Percentiles rank a stretch among this genome's conserved stretches.
phyloP scores from a whole-genome alignment of 768 basidiomycete species.

The Tulasnella sp. region DNA sequence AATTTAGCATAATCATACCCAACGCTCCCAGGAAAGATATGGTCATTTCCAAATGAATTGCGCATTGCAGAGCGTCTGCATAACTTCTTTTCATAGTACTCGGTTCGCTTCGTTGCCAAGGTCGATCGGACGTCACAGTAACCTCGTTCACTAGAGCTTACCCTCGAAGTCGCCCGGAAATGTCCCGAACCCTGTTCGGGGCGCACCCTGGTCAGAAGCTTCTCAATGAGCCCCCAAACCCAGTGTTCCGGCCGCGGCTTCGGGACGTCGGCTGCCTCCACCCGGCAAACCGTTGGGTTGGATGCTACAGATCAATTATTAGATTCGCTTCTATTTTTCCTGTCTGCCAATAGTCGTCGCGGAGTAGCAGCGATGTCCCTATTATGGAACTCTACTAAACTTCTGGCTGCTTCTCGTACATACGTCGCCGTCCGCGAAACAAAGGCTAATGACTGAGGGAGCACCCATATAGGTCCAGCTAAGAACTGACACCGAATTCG shows the following conservation, averaged over 20 bases:
- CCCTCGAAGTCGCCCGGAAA: not conserved
- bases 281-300: not conserved
- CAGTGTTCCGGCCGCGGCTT: not conserved
- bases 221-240: not conserved
- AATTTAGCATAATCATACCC: not conserved
- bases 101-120: not conserved
- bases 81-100: not conserved
- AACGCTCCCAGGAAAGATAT: not conserved
- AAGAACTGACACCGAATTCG: not conserved
- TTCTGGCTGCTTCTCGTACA: not conserved
- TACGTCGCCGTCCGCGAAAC: not conserved
- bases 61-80: not conserved
- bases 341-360: not conserved
- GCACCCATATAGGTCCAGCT: not conserved
- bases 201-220: not conserved
- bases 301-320: not conserved
- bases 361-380: conserved; percentile 7
- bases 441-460: not conserved
- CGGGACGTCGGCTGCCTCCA: not conserved
- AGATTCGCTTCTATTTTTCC: conserved; percentile 6
- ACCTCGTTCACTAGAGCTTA: not conserved
- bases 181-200: not conserved
- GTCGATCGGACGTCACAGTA: not conserved
- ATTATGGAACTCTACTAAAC: not conserved
- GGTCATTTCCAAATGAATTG: not conserved